Conservation (phyloP, 805 yeast genomes). For the Saccharomyces cerevisiae region DNA sequence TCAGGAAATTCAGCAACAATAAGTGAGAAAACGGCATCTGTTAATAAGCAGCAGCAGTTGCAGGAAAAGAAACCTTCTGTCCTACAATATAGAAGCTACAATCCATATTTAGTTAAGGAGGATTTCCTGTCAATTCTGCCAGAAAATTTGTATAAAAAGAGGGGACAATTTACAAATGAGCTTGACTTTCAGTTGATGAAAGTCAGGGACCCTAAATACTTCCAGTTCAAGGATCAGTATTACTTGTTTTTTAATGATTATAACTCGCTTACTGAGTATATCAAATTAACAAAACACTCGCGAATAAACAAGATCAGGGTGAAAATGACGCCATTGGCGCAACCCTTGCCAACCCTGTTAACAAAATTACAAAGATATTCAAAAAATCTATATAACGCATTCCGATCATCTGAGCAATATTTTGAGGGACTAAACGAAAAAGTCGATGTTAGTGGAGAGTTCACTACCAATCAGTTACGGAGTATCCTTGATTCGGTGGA, state of each 20-base stretch:
- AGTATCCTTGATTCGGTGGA: constrained; percentile 2
- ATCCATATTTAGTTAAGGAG: constrained; percentile 14
- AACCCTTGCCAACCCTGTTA: background rate
- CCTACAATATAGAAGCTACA: constrained; percentile 16
- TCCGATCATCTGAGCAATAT: constrained; percentile 13
- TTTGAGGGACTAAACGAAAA: constrained; percentile 3
- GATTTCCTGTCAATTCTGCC: constrained; percentile 18
- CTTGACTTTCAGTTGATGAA: constrained; percentile 12
- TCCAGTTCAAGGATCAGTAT: constrained; percentile 25
- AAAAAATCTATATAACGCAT: constrained; percentile 17
- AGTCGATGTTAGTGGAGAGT: background rate
- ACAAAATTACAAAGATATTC: constrained; percentile 2
- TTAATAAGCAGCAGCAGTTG: background rate
- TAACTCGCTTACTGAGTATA: constrained; percentile 10
- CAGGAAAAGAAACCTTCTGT: background rate
- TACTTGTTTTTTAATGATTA: constrained; percentile 16
- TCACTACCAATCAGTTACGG: too few relatives aligned
- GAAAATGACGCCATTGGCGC: constrained; percentile 8
- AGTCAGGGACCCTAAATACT: constrained; percentile 24
- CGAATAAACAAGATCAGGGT: constrained; percentile 17
- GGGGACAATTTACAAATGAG: background rate
- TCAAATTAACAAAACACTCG: constrained; percentile 8
- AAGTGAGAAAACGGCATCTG: background rate
- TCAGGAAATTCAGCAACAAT: background rate
- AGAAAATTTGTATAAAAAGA: background rate